Evolutionary conservation across 2,329 filamentous ascomycete species (phyloP).

Genomic region (Elsinoe fawcettii): DNA sequence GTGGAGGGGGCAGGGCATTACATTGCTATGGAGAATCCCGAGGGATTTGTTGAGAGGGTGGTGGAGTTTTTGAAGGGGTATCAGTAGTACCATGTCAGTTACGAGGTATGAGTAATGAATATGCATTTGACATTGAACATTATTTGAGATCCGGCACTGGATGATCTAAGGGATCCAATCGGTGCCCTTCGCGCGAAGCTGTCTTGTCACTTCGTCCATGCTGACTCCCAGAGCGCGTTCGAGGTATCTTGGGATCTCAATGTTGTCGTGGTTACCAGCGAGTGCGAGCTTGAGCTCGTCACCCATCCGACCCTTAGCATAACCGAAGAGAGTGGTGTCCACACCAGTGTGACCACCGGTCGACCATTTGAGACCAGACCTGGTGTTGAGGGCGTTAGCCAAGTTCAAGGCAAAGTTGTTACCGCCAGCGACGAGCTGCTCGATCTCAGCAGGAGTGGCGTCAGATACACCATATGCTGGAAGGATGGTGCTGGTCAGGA

Average conservation of each 20-base stretch:
- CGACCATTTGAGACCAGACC: slow-evolving; percentile 31
- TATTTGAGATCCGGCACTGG: background rate
- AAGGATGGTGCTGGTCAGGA: slow-evolving; percentile 26
- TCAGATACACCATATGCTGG: slow-evolving; percentile 27
- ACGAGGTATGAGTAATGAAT: background rate
- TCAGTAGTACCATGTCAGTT: too few species aligned
- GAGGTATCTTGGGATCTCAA: slow-evolving; percentile 26
- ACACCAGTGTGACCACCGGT: slow-evolving; percentile 33
- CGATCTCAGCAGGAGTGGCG: slow-evolving; percentile 27
- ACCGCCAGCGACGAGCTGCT: slow-evolving; percentile 20
- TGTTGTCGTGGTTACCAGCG: slow-evolving; percentile 28
- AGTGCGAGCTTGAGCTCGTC: slow-evolving; percentile 23
- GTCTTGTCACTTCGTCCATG: slow-evolving; percentile 24
- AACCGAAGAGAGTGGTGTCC: slow-evolving; percentile 34
- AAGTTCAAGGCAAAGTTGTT: slow-evolving; percentile 26
- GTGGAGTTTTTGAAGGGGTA: background rate
- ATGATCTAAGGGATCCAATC: background rate
- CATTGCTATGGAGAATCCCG: slow-evolving; percentile 11
- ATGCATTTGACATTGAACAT: background rate
- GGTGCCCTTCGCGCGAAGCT: slow-evolving; percentile 19
- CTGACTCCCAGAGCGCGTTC: slow-evolving; percentile 25
- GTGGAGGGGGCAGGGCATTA: slow-evolving; percentile 4
- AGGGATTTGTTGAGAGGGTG: background rate
- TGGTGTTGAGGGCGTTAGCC: slow-evolving; percentile 26
- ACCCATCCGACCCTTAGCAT: slow-evolving; percentile 24